These are phyloP conservation scores for Chrysopogon serrulatus DNA, from an alignment of 176 grass and related monocot species.

Conservation along the genomic window DNA sequence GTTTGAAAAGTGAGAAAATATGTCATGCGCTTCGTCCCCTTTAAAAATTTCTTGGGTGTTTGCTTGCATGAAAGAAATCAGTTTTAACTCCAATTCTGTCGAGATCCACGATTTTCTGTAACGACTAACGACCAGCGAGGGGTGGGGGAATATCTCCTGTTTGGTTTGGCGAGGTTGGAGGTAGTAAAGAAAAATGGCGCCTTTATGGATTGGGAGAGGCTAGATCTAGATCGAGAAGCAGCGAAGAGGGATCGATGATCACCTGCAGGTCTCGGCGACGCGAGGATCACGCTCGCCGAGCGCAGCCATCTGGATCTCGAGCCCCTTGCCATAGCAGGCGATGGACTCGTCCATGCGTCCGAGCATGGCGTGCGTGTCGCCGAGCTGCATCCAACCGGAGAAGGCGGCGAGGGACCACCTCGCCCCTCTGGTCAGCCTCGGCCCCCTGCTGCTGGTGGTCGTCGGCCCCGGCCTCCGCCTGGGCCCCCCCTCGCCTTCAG, in stretches of 20 bases:
- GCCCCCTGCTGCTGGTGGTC: not conserved
- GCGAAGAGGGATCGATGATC: not conserved
- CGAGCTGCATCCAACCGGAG: slow-evolving; percentile 98
- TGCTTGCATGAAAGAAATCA: not conserved
- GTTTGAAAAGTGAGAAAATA: not conserved
- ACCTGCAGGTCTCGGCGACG: slow-evolving; percentile 97
- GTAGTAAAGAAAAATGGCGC: not conserved
- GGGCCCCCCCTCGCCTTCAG: not conserved
- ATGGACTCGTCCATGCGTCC: slow-evolving; percentile 93
- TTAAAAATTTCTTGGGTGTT: not conserved
- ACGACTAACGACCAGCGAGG: not conserved
- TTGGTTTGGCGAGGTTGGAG: not conserved
- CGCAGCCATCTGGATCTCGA: slow-evolving; percentile 91
- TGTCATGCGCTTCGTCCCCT: not conserved
- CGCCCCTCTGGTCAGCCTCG: slow-evolving; percentile 26
- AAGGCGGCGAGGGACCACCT: slow-evolving; percentile 80
- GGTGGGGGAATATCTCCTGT: not conserved
- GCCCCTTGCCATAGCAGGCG: slow-evolving; percentile 84
- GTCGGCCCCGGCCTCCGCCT: not conserved
- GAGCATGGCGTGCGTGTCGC: slow-evolving; percentile 95
- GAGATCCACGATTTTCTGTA: not conserved
- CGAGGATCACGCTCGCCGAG: slow-evolving; percentile 82
- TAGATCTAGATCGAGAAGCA: slow-evolving; percentile 31
- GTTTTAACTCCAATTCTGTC: not conserved
- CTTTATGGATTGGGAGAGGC: not conserved